These are phyloP conservation scores for Penicillium sp. DNA, from an alignment of 2,329 filamentous ascomycete species.

Conservation along the genomic window DNA sequence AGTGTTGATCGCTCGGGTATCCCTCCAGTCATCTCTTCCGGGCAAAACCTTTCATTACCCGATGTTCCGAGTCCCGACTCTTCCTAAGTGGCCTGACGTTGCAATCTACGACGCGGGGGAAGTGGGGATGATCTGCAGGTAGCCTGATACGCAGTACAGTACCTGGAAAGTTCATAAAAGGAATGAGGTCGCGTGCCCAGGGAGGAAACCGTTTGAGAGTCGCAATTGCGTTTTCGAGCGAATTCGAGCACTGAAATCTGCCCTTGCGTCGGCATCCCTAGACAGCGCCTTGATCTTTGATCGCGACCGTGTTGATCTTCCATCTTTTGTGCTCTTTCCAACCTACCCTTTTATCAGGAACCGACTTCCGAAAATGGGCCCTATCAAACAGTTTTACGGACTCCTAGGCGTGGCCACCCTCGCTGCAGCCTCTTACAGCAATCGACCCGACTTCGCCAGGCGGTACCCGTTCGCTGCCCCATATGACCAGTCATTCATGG, in stretches of 20 bases:
- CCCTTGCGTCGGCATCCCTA: neutral
- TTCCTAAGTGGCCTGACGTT: neutral
- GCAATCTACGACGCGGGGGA: neutral
- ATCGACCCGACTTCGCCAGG: neutral
- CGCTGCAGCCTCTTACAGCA: constrained; percentile 1
- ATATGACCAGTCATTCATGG: constrained; percentile 13
- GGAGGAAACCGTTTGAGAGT: neutral
- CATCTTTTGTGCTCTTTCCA: neutral
- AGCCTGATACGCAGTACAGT: neutral
- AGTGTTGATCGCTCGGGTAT: neutral
- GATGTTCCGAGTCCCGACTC: neutral
- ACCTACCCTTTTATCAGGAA: neutral
- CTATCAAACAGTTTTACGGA: neutral
- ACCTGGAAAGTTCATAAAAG: neutral
- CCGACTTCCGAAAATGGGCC: neutral
- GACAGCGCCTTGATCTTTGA: neutral
- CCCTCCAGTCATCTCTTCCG: neutral
- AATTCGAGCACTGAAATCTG: neutral
- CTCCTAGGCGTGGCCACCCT: neutral
- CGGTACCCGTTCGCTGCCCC: neutral
- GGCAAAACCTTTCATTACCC: neutral
- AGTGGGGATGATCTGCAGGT: neutral
- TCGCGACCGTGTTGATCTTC: neutral
- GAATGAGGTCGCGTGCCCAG: neutral
- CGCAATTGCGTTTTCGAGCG: neutral